Evolutionary conservation across 345 rosid genomes (phyloP).

Genomic region (Citrus australasica): DNA sequence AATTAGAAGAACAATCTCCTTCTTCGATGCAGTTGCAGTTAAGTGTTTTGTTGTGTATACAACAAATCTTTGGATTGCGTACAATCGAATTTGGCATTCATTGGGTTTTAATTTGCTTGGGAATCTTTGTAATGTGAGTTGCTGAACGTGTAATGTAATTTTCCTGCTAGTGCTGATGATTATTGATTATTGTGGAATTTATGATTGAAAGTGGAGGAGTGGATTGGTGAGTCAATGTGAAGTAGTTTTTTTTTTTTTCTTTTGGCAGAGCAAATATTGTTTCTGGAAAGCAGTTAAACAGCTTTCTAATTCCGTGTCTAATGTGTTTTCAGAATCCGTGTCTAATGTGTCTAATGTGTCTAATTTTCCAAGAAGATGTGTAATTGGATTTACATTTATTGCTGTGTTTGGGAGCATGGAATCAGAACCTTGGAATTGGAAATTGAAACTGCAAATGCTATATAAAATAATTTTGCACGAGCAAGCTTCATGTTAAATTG

Average conservation of each 20-base stretch:
- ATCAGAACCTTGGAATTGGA: no score
- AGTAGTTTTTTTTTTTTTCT: neutral
- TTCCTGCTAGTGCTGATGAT: neutral
- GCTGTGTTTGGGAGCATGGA: no score
- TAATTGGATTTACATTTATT: no score
- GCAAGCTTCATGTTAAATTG: no score
- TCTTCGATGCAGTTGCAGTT: slow-evolving; percentile 16
- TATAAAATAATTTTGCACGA: no score
- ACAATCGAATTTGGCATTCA: no score
- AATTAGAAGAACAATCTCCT: slow-evolving; percentile 10
- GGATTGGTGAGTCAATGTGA: neutral
- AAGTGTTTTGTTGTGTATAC: slow-evolving; percentile 1
- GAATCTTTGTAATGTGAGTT: no score
- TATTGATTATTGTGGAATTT: neutral
- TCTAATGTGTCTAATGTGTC: no score
- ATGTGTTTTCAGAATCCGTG: no score
- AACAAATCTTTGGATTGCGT: neutral
- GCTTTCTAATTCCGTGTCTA: neutral
- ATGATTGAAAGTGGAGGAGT: neutral
- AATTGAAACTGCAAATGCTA: no score
- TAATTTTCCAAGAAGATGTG: no score
- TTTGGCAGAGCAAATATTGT: neutral
- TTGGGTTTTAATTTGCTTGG: no score
- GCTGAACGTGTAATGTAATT: neutral
- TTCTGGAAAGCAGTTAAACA: neutral